These are phyloP conservation scores for Diaporthe humulicola DNA, from an alignment of 2,329 filamentous ascomycete genomes.

Conservation along the genomic window DNA sequence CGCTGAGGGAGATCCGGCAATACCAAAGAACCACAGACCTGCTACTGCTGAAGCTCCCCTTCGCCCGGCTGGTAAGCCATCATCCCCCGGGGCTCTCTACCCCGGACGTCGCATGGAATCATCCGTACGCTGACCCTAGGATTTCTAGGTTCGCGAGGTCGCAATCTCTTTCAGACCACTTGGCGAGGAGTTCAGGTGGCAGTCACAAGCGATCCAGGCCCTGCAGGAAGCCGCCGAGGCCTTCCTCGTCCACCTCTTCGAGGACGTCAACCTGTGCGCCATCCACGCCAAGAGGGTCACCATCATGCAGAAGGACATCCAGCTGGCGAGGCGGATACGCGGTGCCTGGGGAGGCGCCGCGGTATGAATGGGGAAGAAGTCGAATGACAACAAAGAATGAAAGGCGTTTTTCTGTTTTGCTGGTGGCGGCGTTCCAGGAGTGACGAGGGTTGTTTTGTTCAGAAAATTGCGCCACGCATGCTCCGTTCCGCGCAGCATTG, in stretches of 20 bases:
- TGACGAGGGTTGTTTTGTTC: slow-evolving; percentile 5
- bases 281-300: slow-evolving; percentile 97
- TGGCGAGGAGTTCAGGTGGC: slow-evolving; percentile 87
- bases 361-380: background rate
- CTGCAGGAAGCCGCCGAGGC: slow-evolving; percentile 97
- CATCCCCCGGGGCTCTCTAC: background rate
- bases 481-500: background rate
- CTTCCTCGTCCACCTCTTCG: slow-evolving; percentile 95
- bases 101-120: background rate
- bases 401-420: slow-evolving; percentile 2
- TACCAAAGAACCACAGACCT: slow-evolving; percentile 94
- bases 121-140: slow-evolving; percentile 18
- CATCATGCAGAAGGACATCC: slow-evolving; percentile 98
- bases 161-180: slow-evolving; percentile 73
- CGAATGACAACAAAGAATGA: slow-evolving; percentile 1
- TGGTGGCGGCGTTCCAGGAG: slow-evolving; percentile 32
- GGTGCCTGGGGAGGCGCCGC: slow-evolving; percentile 79
- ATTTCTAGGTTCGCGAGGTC: slow-evolving; percentile 75
- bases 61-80: slow-evolving; percentile 75
- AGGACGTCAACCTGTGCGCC: slow-evolving; percentile 95
- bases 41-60: slow-evolving; percentile 83
- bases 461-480: background rate
- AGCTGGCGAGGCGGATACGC: slow-evolving; percentile 85
- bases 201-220: slow-evolving; percentile 93
- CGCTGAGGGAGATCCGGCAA: slow-evolving; percentile 89